Evolutionary conservation across 371 early-diverging fungal genomes (phyloP).

Genomic region (Apophysomyces variabilis): DNA sequence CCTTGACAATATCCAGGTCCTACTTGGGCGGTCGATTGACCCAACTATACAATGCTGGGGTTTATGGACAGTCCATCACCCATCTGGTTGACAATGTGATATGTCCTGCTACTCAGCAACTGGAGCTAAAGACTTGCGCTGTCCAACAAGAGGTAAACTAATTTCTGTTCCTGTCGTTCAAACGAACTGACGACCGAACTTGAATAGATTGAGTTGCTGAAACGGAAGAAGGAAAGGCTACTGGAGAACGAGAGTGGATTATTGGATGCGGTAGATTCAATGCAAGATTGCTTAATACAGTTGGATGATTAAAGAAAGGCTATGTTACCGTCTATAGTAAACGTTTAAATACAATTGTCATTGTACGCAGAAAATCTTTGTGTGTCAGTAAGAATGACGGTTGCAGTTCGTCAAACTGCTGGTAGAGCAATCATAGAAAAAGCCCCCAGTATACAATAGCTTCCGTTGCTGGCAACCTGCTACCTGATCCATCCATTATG

Average conservation of each 20-base stretch:
- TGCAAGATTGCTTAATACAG: not conserved
- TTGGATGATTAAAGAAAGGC: not conserved
- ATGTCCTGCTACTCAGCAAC: conserved; percentile 53
- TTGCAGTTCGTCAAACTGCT: no score
- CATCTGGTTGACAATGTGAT: conserved; percentile 61
- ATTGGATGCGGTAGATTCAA: not conserved
- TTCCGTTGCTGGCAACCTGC: no score
- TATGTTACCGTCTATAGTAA: not conserved
- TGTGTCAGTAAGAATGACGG: no score
- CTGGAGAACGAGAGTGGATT: not conserved
- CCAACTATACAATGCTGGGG: conserved; percentile 57
- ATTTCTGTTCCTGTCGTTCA: not conserved
- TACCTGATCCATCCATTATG: no score
- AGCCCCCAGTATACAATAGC: no score
- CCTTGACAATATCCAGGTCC: not conserved
- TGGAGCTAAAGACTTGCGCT: conserved; percentile 29
- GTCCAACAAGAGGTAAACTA: conserved; percentile 29
- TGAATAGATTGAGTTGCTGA: conserved; percentile 18
- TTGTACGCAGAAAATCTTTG: no score
- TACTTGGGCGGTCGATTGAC: conserved; percentile 44
- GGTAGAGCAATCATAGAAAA: no score
- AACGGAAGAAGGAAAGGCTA: conserved; percentile 9
- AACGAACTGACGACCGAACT: not conserved
- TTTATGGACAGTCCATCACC: conserved; percentile 60
- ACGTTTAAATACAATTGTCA: no score